Base-by-base conservation (phyloP, 495 filamentous ascomycete species). In the Schizothecium vesticola region DNA sequence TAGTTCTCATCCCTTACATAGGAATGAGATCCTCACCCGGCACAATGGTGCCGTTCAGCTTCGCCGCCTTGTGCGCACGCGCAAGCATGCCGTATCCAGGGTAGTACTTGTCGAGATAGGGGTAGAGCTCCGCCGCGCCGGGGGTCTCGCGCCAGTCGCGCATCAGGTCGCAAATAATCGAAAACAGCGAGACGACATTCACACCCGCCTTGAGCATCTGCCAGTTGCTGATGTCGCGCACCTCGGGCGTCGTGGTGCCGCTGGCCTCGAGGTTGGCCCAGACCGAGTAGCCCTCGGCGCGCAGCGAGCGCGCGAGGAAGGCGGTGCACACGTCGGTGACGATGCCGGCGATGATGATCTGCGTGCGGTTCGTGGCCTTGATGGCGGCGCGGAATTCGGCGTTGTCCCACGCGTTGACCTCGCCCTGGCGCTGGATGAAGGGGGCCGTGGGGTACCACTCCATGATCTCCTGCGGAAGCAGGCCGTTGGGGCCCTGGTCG, bases 321-420 rank as follows among this genome's bases (percentile, higher is more conserved):
- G 89, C 77, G 8, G 90, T 91, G 81, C 88, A 91, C 68, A 93
- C 91, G 74, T 94, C 90, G 0, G 91, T 93, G 0, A 86, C 85
- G 66, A 94, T 92, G 13, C 91, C 91, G 16, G 79, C 89, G 1
- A 94, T 69, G 74, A 94, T 90, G 67, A 93, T 79, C 74, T 94
- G 91, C 56, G 83, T 88, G 76, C 86, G 89, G 63, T 86, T 86
- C 1, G 88, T 85, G 3, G 88, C 88, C 51, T 77, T 74, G 61
- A 94, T 84, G 21, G 91, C 91, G 4, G 79, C 80, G 10, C 86
- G 84, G 82, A 93, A 92, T 0, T 91, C 87, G 3, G 81, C 62
- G 71, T 92, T 92, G 74, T 94, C 91, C 91, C 90, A 93, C 4
- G 91, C 91, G 70, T 93, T 84, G 70, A 93, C 91, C 72, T 93